Evolutionary conservation across 768 basidiomycete species (phyloP).

Genomic region (Albatrellus ellisii): DNA sequence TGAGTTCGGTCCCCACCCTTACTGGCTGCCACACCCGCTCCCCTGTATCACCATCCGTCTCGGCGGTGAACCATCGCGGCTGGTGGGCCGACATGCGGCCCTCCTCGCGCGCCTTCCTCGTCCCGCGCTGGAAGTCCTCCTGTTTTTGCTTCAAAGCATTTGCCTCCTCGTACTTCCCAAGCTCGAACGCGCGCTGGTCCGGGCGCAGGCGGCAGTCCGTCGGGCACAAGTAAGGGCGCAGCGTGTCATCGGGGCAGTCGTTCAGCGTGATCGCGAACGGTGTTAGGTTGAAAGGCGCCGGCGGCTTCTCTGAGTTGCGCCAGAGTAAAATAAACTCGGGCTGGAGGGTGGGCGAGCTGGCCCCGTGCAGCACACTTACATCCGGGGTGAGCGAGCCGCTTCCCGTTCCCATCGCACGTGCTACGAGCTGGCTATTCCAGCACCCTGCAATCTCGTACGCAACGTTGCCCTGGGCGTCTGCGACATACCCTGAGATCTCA

Average conservation of each 20-base stretch:
- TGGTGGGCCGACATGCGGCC: constrained; percentile 58
- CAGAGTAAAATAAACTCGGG: constrained; percentile 80
- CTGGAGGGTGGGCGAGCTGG: constrained; percentile 31
- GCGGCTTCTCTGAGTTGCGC: constrained; percentile 79
- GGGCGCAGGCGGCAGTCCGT: constrained; percentile 90
- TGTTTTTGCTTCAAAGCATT: constrained; percentile 69
- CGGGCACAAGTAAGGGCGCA: constrained; percentile 64
- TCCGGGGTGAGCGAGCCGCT: constrained; percentile 59
- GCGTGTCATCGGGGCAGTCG: constrained; percentile 59
- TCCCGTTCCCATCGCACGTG: constrained; percentile 51
- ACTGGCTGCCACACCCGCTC: constrained; percentile 80
- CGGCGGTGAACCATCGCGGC: constrained; percentile 79
- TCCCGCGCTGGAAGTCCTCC: constrained; percentile 70
- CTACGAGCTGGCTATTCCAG: constrained; percentile 93
- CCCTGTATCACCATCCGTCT: constrained; percentile 79
- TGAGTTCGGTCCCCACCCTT: constrained; percentile 36
- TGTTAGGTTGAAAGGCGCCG: constrained; percentile 87
- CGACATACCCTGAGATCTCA: constrained; percentile 83
- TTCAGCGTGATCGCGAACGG: constrained; percentile 91
- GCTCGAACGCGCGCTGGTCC: constrained; percentile 90
- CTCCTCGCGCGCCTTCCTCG: constrained; percentile 61
- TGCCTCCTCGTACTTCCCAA: constrained; percentile 73
- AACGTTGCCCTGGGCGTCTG: constrained; percentile 46
- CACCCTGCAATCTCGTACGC: constrained; percentile 87
- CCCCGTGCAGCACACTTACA: constrained; percentile 35